These are phyloP conservation scores for Thozetella sp. DNA, from an alignment of 495 filamentous ascomycete species.

Conservation along the genomic window DNA sequence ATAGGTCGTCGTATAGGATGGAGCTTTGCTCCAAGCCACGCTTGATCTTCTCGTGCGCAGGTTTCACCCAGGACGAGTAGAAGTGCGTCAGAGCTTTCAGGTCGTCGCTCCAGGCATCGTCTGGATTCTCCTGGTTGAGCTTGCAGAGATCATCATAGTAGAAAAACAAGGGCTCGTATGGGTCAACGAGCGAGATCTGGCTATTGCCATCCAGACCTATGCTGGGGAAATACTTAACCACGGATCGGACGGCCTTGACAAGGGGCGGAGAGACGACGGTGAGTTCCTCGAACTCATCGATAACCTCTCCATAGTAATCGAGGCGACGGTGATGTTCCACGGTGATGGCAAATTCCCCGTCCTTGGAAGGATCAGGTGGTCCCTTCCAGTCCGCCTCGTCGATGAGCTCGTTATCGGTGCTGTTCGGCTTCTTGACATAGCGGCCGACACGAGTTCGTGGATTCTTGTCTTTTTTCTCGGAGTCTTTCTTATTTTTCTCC, in stretches of 20 bases:
- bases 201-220: constrained; percentile 6
- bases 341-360: constrained; percentile 3
- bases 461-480: background rate
- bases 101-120: background rate
- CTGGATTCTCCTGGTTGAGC: background rate
- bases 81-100: constrained; percentile 3
- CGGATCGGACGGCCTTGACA: background rate
- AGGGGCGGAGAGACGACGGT: constrained; percentile 3
- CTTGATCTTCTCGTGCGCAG: constrained; percentile 5
- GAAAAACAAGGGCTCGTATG: constrained; percentile 9
- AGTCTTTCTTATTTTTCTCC: background rate
- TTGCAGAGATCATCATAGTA: constrained; percentile 7
- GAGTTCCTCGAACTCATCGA: background rate
- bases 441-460: background rate
- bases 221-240: constrained; percentile 6
- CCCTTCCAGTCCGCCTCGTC: constrained; percentile 8
- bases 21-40: background rate
- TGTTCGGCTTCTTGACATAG: background rate
- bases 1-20: constrained; percentile 6
- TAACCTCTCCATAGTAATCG: constrained; percentile 5
- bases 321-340: constrained; percentile 3
- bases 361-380: background rate
- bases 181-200: constrained; percentile 1
- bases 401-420: background rate
- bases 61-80: constrained; percentile 6